Evolutionary conservation across 2,329 filamentous ascomycete genomes (phyloP).

Genomic region (Calonectria multiphialidica): DNA sequence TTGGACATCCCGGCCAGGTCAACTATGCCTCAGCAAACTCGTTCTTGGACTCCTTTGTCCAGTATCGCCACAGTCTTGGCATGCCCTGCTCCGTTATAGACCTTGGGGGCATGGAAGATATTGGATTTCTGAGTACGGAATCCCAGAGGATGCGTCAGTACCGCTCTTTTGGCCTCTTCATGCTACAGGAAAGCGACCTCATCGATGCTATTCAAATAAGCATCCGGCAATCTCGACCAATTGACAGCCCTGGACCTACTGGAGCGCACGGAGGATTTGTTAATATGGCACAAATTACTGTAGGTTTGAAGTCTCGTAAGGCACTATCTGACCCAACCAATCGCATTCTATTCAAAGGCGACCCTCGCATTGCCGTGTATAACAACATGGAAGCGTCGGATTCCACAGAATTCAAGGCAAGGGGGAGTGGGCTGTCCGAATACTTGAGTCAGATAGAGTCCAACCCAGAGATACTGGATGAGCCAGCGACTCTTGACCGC

Average conservation of each 20-base stretch:
- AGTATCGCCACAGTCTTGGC: conserved; percentile 48
- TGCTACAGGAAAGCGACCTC: neutral
- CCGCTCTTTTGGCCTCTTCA: neutral
- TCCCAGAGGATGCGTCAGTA: neutral
- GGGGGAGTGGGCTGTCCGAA: neutral
- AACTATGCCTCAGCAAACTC: conserved; percentile 57
- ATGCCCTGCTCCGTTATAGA: conserved; percentile 30
- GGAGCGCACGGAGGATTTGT: neutral
- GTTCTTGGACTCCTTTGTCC: conserved; percentile 53
- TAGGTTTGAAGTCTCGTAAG: neutral
- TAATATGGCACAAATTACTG: neutral
- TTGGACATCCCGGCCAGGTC: conserved; percentile 50
- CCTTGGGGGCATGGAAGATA: neutral
- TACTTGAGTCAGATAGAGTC: neutral
- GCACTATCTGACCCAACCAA: neutral
- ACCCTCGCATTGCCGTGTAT: neutral
- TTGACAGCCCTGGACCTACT: neutral
- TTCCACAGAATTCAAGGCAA: neutral
- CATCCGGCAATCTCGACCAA: neutral
- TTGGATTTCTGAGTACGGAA: neutral
- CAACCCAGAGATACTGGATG: neutral
- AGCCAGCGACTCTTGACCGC: neutral
- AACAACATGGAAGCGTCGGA: neutral
- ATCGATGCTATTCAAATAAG: neutral
- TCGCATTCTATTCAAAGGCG: neutral